Conservation (phyloP, 768 basidiomycete species). For the Rickenella mellea region DNA sequence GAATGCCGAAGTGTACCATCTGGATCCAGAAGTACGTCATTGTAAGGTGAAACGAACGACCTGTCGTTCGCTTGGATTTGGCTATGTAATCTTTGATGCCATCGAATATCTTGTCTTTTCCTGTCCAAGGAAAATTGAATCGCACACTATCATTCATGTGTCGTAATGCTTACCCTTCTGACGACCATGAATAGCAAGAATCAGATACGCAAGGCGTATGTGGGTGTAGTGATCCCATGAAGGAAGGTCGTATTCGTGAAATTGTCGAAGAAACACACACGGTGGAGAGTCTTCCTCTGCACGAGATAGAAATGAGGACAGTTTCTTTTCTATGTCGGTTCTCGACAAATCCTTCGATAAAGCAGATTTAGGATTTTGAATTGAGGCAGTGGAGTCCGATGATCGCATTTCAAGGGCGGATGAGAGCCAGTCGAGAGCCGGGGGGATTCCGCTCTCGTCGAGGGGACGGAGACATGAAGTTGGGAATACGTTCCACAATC, state of each 20-base stretch:
- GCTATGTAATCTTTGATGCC: constrained; percentile 31
- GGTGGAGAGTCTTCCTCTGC: constrained; percentile 19
- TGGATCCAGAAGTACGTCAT: constrained; percentile 48
- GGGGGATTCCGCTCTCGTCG: neutral
- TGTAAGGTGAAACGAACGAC: constrained; percentile 32
- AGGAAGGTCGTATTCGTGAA: constrained; percentile 24
- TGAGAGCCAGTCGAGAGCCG: neutral
- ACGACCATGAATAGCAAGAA: constrained; percentile 30
- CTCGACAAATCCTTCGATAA: too few species aligned
- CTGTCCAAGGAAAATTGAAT: too few species aligned
- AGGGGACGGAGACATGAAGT: neutral
- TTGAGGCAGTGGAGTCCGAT: neutral
- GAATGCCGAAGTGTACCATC: constrained; percentile 36
- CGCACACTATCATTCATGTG: too few species aligned
- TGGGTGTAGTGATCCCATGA: constrained; percentile 42
- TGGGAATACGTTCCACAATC: neutral
- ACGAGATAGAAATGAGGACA: constrained; percentile 7
- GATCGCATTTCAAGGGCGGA: neutral
- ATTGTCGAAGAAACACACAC: constrained; percentile 25
- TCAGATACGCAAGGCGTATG: constrained; percentile 31
- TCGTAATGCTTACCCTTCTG: constrained; percentile 32
- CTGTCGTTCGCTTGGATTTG: constrained; percentile 25
- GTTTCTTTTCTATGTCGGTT: too few species aligned
- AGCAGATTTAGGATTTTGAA: neutral
- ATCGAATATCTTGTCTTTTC: constrained; percentile 34